Percentiles rank a stretch among this genome's conserved stretches.
Evolutionary conservation across 2,329 filamentous ascomycete genomes (phyloP).

Genomic region (Samsoniella hepiali): DNA sequence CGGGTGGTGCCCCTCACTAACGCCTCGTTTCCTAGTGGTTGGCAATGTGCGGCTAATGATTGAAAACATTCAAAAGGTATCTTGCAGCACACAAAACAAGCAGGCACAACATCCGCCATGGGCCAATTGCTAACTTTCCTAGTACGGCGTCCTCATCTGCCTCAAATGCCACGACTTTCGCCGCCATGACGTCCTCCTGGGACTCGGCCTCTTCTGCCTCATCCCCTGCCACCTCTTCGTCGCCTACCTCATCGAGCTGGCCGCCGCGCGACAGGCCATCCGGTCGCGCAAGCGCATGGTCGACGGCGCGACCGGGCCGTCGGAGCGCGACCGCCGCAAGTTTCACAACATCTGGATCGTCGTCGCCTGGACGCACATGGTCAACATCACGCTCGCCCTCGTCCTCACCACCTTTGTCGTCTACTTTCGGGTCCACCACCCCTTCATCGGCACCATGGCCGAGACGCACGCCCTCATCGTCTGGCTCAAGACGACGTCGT

Average conservation of each 20-base stretch:
- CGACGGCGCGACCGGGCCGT: conserved; percentile 45
- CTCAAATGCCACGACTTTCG: conserved; percentile 86
- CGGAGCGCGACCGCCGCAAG: conserved; percentile 59
- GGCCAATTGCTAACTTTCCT: conserved; percentile 14
- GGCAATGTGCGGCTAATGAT: conserved; percentile 93
- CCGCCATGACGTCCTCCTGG: conserved; percentile 71
- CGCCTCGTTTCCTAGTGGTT: conserved; percentile 58
- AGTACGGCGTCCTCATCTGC: conserved; percentile 95
- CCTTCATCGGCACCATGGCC: conserved; percentile 85
- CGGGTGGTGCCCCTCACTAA: conserved; percentile 17
- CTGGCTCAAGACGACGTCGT: conserved; percentile 93
- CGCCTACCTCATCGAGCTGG: conserved; percentile 84
- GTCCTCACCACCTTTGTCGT: conserved; percentile 79
- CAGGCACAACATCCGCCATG: neutral
- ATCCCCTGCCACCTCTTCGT: conserved; percentile 89
- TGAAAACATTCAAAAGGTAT: conserved; percentile 91
- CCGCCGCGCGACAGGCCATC: conserved; percentile 76
- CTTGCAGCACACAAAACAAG: neutral
- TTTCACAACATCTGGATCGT: conserved; percentile 77
- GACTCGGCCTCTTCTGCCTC: conserved; percentile 74
- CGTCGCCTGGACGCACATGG: conserved; percentile 73
- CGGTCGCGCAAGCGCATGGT: conserved; percentile 56
- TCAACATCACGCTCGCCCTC: conserved; percentile 82
- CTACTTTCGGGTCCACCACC: conserved; percentile 89
- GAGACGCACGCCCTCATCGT: conserved; percentile 92